Conservation (phyloP, 495 filamentous ascomycete genomes). For the Corynascus novoguineensis region DNA sequence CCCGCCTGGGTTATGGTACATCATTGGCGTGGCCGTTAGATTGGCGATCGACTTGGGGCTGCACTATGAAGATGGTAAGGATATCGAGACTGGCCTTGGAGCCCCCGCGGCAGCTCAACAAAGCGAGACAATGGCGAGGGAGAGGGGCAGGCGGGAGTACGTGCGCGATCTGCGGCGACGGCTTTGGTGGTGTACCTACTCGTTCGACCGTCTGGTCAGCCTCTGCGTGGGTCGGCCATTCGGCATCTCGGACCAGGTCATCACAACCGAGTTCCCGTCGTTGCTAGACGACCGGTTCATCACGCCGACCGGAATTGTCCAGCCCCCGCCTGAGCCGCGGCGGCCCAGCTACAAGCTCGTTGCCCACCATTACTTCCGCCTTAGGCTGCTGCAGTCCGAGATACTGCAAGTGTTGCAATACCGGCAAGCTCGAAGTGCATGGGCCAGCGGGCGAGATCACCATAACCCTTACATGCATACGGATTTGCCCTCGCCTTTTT, state of each 20-base stretch:
- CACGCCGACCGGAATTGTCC: slow-evolving; percentile 69
- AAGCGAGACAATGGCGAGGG: slow-evolving; percentile 29
- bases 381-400: slow-evolving; percentile 90
- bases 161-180: slow-evolving; percentile 78
- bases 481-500: slow-evolving; percentile 75
- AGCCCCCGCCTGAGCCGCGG: slow-evolving; percentile 42
- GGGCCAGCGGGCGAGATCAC: slow-evolving; percentile 50
- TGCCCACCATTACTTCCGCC: slow-evolving; percentile 83
- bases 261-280: slow-evolving; percentile 91
- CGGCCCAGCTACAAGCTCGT: slow-evolving; percentile 81
- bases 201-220: slow-evolving; percentile 84
- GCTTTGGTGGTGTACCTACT: slow-evolving; percentile 96
- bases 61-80: slow-evolving; percentile 85
- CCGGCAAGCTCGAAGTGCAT: slow-evolving; percentile 67
- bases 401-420: slow-evolving; percentile 91
- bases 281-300: slow-evolving; percentile 83
- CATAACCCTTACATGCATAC: slow-evolving; percentile 69
- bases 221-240: slow-evolving; percentile 91
- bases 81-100: slow-evolving; percentile 39
- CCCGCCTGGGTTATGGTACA: slow-evolving; percentile 93
- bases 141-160: slow-evolving; percentile 78
- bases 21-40: slow-evolving; percentile 86
- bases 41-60: slow-evolving; percentile 87
- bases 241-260: slow-evolving; percentile 86
- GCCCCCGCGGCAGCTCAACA: slow-evolving; percentile 17